Evolutionary conservation across 1,284 basidiomycete species (phyloP), one percentile per base, ranked within the genome.

Genomic region (Naganishia liquefaciens): DNA sequence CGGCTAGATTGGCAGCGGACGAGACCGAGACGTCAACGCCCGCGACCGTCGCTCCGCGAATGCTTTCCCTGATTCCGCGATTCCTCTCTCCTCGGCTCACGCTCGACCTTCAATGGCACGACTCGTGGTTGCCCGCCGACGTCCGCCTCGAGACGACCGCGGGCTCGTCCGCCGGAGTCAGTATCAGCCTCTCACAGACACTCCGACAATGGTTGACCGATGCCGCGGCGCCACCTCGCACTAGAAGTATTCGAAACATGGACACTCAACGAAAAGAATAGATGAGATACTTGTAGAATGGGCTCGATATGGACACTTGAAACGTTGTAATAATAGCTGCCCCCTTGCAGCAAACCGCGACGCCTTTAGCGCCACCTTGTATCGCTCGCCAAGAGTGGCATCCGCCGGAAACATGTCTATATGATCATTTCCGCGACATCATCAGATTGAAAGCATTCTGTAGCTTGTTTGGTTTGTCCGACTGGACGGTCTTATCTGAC

Each of bases 391-490:
- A 7, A 37, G 13, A 37, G 33, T 37, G 33, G 33, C 33, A 37
- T 37, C 33, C 33, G 7, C 13, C 33, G 4, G 33, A 4, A 2
- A 37, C 10, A 37, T 47, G 13, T 23, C n/a, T 13, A 43, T 17
- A 42, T 5, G 11, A 7, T 28, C 19, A 49, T 23, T 51, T 65
- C 21, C 44, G 23, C 7, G 54, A n/a, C 63, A 65, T 65, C 63
- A 65, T 65, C 49, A 65, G 6, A 21, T 52, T 49, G 28, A 65
- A 65, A 1, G 63, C 63, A 43, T 65, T 60, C 37, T 51, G 47
- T 33, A 49, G 21, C 27, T 55, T 44, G 33, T 37, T 37, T 9
- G 33, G 10, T 37, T 37, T 37, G 33, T 37, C 33, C 33, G 33
- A 37, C 13, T 37, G 9, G 33, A 10, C 33, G 4, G 9, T 37